These are phyloP conservation scores for Sarocladium strictum DNA, from an alignment of 2,329 filamentous ascomycete genomes.

Conservation along the genomic window DNA sequence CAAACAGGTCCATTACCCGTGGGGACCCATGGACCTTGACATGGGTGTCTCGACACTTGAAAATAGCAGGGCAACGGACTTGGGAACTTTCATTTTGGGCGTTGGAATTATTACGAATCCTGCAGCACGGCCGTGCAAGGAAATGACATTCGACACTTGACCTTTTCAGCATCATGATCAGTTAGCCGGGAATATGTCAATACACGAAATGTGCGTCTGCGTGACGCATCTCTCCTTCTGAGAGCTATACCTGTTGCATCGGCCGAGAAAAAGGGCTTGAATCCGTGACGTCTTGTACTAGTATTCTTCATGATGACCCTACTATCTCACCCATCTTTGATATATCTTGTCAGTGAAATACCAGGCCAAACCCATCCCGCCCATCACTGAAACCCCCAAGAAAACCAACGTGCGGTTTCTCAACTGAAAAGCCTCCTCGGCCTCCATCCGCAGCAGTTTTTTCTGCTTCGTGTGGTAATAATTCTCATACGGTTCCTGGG, in stretches of 20 bases:
- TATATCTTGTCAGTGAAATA: not conserved
- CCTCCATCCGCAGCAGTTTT: slow-evolving; percentile 56
- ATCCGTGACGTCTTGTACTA: too few relatives aligned
- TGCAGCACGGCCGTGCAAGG: not conserved
- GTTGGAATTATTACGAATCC: not conserved
- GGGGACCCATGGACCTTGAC: not conserved
- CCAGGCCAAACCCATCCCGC: slow-evolving; percentile 8
- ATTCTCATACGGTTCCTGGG: slow-evolving; percentile 29
- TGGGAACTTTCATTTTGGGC: not conserved
- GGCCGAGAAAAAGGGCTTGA: too few relatives aligned
- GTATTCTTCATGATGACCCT: too few relatives aligned
- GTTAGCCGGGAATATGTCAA: not conserved
- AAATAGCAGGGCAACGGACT: not conserved
- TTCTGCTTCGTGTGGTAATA: slow-evolving; percentile 53
- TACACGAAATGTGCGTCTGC: not conserved
- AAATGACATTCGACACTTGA: not conserved
- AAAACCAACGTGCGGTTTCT: slow-evolving; percentile 46
- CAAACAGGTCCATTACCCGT: not conserved
- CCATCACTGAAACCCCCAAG: slow-evolving; percentile 30
- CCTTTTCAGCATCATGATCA: slow-evolving; percentile 4
- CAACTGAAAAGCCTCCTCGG: slow-evolving; percentile 58
- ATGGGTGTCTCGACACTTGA: not conserved
- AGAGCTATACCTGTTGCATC: not conserved
- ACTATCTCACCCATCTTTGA: not conserved
- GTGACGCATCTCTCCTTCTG: not conserved